Conservation (phyloP, 116 monocot species). For the Papilionanthe hybrid region DNA sequence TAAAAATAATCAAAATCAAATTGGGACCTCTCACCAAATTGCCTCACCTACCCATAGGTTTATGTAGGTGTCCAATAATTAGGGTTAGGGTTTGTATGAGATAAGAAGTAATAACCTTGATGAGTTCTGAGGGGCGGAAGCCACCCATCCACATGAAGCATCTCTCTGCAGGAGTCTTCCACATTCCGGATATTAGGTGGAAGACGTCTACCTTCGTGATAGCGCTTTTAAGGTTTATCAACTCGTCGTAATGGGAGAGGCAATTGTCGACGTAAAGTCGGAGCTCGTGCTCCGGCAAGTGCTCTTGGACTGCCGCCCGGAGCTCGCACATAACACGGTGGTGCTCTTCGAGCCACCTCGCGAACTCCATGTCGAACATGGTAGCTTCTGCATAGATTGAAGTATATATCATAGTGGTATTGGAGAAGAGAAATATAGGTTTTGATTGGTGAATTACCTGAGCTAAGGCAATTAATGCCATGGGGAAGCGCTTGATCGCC, state of each 20-base stretch:
- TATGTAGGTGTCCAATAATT: neutral
- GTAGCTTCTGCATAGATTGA: constrained; percentile 36
- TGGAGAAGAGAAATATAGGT: neutral
- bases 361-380: constrained; percentile 89
- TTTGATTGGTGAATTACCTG: constrained; percentile 33
- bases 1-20: constrained; percentile 2
- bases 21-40: constrained; percentile 7
- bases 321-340: constrained; percentile 66
- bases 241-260: constrained; percentile 63
- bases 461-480: constrained; percentile 32
- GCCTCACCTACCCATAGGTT: neutral
- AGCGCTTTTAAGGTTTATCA: constrained; percentile 40
- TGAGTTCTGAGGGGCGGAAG: constrained; percentile 82
- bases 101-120: constrained; percentile 49
- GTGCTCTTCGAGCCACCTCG: constrained; percentile 74
- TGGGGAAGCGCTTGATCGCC: constrained; percentile 42
- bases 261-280: constrained; percentile 57
- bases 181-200: constrained; percentile 79
- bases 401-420: neutral
- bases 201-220: constrained; percentile 55
- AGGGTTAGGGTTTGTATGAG: constrained; percentile 13
- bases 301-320: constrained; percentile 59
- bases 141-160: constrained; percentile 96
- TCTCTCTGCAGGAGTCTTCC: constrained; percentile 83
- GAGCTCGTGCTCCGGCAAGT: constrained; percentile 65